A percentile compares a stretch with the other conserved stretches of the same genome.
Conservation (phyloP, 345 rosid genomes). For the Bruguiera sexangula region DNA sequence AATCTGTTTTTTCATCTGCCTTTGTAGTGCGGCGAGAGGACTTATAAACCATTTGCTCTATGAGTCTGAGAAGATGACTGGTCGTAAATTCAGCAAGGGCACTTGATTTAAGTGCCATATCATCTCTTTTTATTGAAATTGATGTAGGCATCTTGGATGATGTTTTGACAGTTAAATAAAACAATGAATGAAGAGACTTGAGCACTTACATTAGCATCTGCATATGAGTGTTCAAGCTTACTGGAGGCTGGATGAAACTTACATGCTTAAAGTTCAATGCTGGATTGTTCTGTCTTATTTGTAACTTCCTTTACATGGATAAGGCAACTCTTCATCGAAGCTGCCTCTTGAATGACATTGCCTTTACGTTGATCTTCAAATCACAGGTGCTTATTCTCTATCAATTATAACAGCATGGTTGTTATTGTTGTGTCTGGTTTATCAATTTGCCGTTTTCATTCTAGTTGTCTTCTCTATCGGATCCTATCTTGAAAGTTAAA, state of each 20-base stretch:
- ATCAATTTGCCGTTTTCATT: neutral
- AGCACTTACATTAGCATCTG: too few relatives aligned
- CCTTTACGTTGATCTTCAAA: neutral
- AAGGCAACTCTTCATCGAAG: too few relatives aligned
- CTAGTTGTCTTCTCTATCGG: neutral
- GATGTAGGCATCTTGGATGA: neutral
- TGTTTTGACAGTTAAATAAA: neutral
- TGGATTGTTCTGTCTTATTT: too few relatives aligned
- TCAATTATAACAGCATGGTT: neutral
- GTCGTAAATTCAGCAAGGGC: constrained; percentile 66
- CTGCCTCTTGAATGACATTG: neutral
- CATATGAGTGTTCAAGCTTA: too few relatives aligned
- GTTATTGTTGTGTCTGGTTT: neutral
- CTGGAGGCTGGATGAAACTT: too few relatives aligned
- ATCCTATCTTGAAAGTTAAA: too few relatives aligned
- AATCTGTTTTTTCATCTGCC: neutral
- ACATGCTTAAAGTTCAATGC: too few relatives aligned
- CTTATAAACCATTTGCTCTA: constrained; percentile 85
- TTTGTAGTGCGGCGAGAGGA: constrained; percentile 90
- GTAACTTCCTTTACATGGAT: too few relatives aligned
- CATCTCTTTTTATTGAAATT: neutral
- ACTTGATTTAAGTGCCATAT: constrained; percentile 15
- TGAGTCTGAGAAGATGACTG: constrained; percentile 73
- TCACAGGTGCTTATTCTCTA: neutral
- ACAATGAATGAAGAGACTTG: neutral